Evolutionary conservation across 345 rosid species (phyloP), one percentile per base, ranked within the genome.

Genomic region (Camelina neglecta): DNA sequence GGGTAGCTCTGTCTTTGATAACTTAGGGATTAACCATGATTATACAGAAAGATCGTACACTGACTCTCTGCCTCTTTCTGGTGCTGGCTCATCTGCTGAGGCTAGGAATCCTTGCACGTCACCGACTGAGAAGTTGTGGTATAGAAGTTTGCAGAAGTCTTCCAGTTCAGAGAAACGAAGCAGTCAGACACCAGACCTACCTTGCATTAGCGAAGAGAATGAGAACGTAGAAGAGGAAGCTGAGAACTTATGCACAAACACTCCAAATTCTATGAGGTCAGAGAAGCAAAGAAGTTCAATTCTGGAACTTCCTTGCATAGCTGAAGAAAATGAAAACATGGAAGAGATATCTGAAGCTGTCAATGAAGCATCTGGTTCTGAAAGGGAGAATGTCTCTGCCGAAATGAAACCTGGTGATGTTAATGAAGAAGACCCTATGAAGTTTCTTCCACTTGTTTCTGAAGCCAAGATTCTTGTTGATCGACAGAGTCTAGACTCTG

Each of bases 131-230:
- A 87, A 89, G 84, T 68, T 83, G 71, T 92, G 96, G 97, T 88
- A 92, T 80, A 85, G 83, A 80, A 85, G 79, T 65, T 62, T 80
- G 71, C 84, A 79, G 35, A 82, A 75, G 60, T 85, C 96, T 74
- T 79, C 86, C 58, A 83, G 93, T 83, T 90, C 90, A 79, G 93
- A 84, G 84, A 84, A 83, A 65, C 86, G 81, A 72, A 83, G 84
- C 51, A 89, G 92, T 85, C 80, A 84, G 78, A 84, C 82, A 74
- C 88, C 88, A 65, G 96, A 92, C 72, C 96, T 95, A 69, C 94
- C 98, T 53, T 85, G 91, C 81, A 90, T 95, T 62, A 85, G 62
- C 50, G 98, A 95, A 83, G 97, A 92, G 81, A 84, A 82, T 81
- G 97, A 95, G 85, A 81, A 64, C 54, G 29, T 68, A 35, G 86